Evolutionary conservation across 352 stramenopile species (phyloP).

Genomic region (Phytophthora hybrid): DNA sequence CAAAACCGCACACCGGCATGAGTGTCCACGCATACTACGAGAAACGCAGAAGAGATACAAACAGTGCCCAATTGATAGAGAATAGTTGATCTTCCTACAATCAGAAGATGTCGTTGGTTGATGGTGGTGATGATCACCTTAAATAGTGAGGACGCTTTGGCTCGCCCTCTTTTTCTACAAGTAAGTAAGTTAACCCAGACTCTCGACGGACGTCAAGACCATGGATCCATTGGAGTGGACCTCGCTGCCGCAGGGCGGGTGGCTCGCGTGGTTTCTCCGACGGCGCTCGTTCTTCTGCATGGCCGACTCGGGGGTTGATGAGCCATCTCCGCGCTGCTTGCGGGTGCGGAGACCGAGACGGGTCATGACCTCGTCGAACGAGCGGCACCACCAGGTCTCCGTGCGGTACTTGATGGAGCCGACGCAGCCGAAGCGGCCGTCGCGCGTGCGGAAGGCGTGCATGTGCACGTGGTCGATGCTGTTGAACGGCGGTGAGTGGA

Average conservation of each 20-base stretch:
- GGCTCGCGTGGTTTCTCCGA: constrained; percentile 28
- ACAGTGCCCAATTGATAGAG: constrained; percentile 5
- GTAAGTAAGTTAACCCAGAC: constrained; percentile 25
- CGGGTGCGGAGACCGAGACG: constrained; percentile 39
- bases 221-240: constrained; percentile 29
- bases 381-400: constrained; percentile 89
- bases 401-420: constrained; percentile 88
- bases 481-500: constrained; percentile 91
- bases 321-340: constrained; percentile 21
- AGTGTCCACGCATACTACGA: too few relatives aligned
- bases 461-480: constrained; percentile 93
- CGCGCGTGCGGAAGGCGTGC: constrained; percentile 79
- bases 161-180: constrained; percentile 21
- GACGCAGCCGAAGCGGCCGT: constrained; percentile 68
- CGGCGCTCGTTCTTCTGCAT: constrained; percentile 21
- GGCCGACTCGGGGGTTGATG: constrained; percentile 13
- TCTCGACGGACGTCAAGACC: constrained; percentile 34
- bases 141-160: constrained; percentile 27
- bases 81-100: constrained; percentile 21
- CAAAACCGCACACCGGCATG: too few relatives aligned
- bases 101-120: constrained; percentile 19
- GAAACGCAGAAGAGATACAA: background rate
- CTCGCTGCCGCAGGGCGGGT: constrained; percentile 20
- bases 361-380: constrained; percentile 76
- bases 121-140: constrained; percentile 9